Evolutionary conservation across 1,139 yeast species (phyloP).

Genomic region (Hansenula lynferdii): DNA sequence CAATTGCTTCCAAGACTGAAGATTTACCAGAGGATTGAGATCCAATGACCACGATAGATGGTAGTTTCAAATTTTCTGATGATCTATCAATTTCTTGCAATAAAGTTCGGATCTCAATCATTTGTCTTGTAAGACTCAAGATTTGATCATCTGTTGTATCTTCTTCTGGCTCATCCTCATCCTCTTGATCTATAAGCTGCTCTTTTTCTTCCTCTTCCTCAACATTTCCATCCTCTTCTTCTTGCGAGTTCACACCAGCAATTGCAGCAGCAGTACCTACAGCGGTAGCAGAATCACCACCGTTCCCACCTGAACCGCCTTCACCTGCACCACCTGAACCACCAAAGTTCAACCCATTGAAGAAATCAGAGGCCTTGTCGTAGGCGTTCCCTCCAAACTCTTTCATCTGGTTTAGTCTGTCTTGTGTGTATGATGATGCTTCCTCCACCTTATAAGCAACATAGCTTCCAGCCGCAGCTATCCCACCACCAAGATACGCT

Average conservation of each 20-base stretch:
- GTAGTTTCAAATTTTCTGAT: constrained; percentile 72
- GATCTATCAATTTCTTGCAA: constrained; percentile 71
- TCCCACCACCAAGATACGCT: constrained; percentile 81
- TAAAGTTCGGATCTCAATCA: constrained; percentile 90
- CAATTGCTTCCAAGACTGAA: constrained; percentile 88
- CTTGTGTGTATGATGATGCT: constrained; percentile 68
- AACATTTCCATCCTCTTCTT: constrained; percentile 23
- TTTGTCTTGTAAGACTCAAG: constrained; percentile 83
- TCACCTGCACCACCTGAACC: constrained; percentile 24
- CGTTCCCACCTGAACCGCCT: no score
- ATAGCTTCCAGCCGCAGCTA: constrained; percentile 94
- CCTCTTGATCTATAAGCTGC: constrained; percentile 33
- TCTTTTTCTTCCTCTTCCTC: constrained; percentile 23
- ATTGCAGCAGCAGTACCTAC: constrained; percentile 36
- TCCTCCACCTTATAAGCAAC: constrained; percentile 89
- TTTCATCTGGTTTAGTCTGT: constrained; percentile 54
- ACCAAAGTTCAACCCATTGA: constrained; percentile 18
- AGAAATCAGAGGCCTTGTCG: constrained; percentile 24
- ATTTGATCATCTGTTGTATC: constrained; percentile 67
- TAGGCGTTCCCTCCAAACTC: constrained; percentile 41
- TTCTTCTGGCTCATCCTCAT: constrained; percentile 35
- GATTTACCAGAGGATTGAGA: constrained; percentile 98
- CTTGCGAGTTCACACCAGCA: constrained; percentile 25
- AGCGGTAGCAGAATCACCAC: constrained; percentile 27
- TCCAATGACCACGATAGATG: constrained; percentile 95